Conservation (phyloP, 192 early-diverging fungal species). For the Geosiphon pyriformis region DNA sequence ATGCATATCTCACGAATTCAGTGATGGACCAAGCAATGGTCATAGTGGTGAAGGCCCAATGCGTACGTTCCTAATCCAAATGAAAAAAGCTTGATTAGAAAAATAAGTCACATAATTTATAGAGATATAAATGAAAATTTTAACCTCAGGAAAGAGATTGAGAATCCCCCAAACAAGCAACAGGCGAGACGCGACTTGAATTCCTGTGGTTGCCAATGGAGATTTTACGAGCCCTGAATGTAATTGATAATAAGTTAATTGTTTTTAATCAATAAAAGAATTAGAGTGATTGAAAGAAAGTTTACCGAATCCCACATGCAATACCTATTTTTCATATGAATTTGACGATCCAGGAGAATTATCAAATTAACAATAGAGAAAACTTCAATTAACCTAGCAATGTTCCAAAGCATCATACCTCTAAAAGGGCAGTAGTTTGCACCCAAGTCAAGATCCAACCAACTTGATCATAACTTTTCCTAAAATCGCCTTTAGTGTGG, state of each 20-base stretch:
- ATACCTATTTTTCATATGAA: conserved; percentile 24
- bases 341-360: conserved; percentile 1
- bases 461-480: conserved; percentile 55
- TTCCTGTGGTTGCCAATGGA: conserved; percentile 68
- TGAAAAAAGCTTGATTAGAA: background rate
- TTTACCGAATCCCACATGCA: conserved; percentile 34
- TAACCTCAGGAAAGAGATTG: conserved; percentile 61
- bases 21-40: conserved; percentile 87
- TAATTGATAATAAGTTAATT: background rate
- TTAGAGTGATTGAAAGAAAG: background rate
- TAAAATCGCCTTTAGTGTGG: conserved; percentile 47
- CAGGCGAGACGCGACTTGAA: conserved; percentile 85
- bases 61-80: conserved; percentile 48
- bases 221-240: conserved; percentile 74
- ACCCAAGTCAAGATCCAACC: conserved; percentile 63
- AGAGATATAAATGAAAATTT: background rate
- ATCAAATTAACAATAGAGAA: conserved; percentile 22
- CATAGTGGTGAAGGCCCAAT: conserved; percentile 75
- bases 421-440: conserved; percentile 80
- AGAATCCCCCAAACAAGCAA: conserved; percentile 79
- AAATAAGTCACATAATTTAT: background rate
- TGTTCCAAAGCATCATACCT: conserved; percentile 60
- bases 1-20: conserved; percentile 88
- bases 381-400: too few relatives aligned
- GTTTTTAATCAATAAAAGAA: background rate